A percentile compares a stretch with the other conserved stretches of the same genome.
Evolutionary conservation across 2,329 filamentous ascomycete genomes (phyloP).

Genomic region (Penicillium oxalicum): DNA sequence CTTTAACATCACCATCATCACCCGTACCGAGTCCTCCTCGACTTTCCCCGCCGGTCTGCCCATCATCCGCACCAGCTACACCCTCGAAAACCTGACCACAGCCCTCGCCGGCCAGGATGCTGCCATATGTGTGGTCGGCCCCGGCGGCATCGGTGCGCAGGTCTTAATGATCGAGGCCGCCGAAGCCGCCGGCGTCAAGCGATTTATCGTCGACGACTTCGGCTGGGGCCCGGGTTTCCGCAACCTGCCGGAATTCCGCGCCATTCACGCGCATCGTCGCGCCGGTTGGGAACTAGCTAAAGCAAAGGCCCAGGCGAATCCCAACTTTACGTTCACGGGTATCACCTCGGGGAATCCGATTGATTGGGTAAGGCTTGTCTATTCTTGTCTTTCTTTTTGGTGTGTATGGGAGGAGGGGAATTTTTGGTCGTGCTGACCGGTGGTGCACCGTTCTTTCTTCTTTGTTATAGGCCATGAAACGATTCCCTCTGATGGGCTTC

Average conservation of each 20-base stretch:
- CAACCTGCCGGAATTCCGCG: no score
- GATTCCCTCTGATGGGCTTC: no score
- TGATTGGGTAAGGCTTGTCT: slow-evolving; percentile 16
- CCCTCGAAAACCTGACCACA: no score
- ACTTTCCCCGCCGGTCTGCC: background rate
- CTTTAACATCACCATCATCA: no score
- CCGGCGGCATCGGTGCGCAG: slow-evolving; percentile 1
- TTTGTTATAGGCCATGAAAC: no score
- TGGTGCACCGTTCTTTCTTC: no score
- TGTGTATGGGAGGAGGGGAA: no score
- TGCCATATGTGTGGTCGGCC: slow-evolving; percentile 19
- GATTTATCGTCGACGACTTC: slow-evolving; percentile 32
- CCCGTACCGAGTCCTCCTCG: background rate
- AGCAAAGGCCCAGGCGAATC: slow-evolving; percentile 1
- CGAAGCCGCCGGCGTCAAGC: slow-evolving; percentile 22
- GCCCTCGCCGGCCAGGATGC: slow-evolving; percentile 23
- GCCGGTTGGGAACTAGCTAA: no score
- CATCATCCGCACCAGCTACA: background rate
- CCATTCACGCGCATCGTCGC: no score
- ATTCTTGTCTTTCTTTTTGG: no score
- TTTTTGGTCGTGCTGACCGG: no score
- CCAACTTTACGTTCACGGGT: slow-evolving; percentile 26
- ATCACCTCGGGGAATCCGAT: slow-evolving; percentile 29
- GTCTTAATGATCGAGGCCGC: slow-evolving; percentile 24
- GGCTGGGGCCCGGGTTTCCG: slow-evolving; percentile 13